These are phyloP conservation scores for Schizonepeta tenuifolia DNA, from an alignment of 257 asterid species.

Conservation along the genomic window DNA sequence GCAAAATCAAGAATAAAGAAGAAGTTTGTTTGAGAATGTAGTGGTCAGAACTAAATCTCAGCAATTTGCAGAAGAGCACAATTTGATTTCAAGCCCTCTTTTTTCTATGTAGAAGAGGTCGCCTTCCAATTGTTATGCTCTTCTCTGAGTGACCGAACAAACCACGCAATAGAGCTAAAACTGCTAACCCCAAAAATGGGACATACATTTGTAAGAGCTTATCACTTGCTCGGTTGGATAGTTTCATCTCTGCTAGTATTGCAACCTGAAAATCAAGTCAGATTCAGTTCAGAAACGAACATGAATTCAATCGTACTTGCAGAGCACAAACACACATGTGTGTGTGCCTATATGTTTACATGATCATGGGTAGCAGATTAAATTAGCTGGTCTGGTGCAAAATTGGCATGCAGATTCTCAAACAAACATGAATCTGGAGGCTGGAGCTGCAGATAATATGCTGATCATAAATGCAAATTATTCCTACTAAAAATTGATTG, in stretches of 20 bases:
- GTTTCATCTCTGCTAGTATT: conserved; percentile 58
- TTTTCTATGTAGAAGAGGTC: conserved; percentile 48
- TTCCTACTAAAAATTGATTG: neutral
- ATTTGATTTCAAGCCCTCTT: conserved; percentile 61
- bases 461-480: neutral
- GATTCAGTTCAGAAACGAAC: conserved; percentile 24
- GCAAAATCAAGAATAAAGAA: conserved; percentile 22
- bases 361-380: neutral
- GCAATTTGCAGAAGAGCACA: neutral
- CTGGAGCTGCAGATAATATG: neutral
- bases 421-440: neutral
- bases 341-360: neutral
- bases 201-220: conserved; percentile 58
- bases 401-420: neutral
- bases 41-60: conserved; percentile 8
- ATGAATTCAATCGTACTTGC: neutral
- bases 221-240: conserved; percentile 67
- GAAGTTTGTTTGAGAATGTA: neutral
- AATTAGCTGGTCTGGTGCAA: neutral
- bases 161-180: conserved; percentile 75
- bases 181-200: conserved; percentile 69
- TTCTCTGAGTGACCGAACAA: conserved; percentile 53
- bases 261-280: conserved; percentile 57
- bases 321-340: neutral
- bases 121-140: conserved; percentile 46